Evolutionary conservation across 805 yeast genomes (phyloP), one percentile per base, ranked within the genome.

Genomic region (Wickerhamiella galacta): DNA sequence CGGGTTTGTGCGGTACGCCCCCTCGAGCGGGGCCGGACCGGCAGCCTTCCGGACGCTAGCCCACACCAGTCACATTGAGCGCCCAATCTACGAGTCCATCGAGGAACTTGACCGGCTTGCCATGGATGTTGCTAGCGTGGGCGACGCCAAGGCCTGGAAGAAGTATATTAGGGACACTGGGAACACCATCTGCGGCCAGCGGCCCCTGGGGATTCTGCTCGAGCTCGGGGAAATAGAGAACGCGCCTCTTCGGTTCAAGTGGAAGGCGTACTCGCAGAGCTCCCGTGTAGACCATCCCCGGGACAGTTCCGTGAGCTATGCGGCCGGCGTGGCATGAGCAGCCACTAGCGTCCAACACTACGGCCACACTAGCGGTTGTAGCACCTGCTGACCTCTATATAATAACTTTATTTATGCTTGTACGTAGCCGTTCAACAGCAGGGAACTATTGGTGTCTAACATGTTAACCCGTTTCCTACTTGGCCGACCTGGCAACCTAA

Each of bases 131-230:
- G 60, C 76, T 0, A 52, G 72, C 0, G 25, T 37, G 8, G 85
- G 82, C 2, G 60, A 70, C 2, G 68, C 72, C 34, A 45, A 48
- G 1, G 54, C 55, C 6, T 90, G 93, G 81, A 63, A 61, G 33
- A 51, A 63, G 18, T 90, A 90, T 48, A 68, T 90, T 4, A 54
- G 56, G 4, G 43, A 41, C 1, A 81, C 96, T 0, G 81, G 76
- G 0, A 85, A 87, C 56, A 90, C 98, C 0, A 77, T 90, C 12
- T 90, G 98, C 54, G 98, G 98, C 1, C 78, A 83, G 37, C 73
- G 70, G 38, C 95, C 96, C 0, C 61, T 90, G 22, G 67, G 70
- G 2, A 59, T 82, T 6, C 50, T 87, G 14, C 49, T 87, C 32
- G 56, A 61, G 15, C 52, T 74, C 2, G 49, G 75, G 38, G 76